Base-by-base conservation (phyloP, 805 yeast species). In the Naumovozyma castellii region DNA sequence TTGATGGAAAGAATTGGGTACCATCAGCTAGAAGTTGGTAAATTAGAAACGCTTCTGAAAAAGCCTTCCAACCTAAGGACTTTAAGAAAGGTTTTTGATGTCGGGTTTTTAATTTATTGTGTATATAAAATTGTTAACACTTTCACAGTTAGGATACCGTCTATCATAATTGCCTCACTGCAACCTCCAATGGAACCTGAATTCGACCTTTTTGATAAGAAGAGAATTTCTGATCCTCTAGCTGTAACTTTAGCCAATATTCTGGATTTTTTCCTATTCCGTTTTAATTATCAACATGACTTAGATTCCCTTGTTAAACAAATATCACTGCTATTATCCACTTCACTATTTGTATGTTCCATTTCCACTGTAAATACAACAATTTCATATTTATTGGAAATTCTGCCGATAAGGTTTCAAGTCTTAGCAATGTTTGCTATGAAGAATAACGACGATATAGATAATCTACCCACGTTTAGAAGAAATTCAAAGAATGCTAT, bases 351-450 rank as follows among this genome's bases (percentile, higher is more conserved):
- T 48, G 51, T 74, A 1, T 71, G 81, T 42, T 77, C 85, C 1
- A 69, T 81, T 48, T 76, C 81, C 18, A 79, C 79, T 40, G 87
- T 81, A 1, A 56, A 71, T 36, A 61, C 70, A 32, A 79, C 88
- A 0, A 71, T 80, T 42, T 69, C 74, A 32, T 78, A 80, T 27
- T 58, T 80, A 13, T 53, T 64, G 30, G 59, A 62, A 12, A 50
- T 67, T 31, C 38, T 66, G 5, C 71, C 71, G 2, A 43, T 59
- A 6, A 57, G 58, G 32, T 46, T 65, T n/a, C 61, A 60, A 29
- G 41, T 51, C 4, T 36, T 55, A 18, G 59, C 61, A 2, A 37
- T 57, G 43, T 51, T 49, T 43, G 54, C 59, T 1, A 45, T 57
- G 38, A 48, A 50, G 22, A 38, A 44, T 18, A 43, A 43, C n/a